phyloP scores from a whole-genome alignment of 768 basidiomycete genomes.

The Chalciporus chontae region DNA sequence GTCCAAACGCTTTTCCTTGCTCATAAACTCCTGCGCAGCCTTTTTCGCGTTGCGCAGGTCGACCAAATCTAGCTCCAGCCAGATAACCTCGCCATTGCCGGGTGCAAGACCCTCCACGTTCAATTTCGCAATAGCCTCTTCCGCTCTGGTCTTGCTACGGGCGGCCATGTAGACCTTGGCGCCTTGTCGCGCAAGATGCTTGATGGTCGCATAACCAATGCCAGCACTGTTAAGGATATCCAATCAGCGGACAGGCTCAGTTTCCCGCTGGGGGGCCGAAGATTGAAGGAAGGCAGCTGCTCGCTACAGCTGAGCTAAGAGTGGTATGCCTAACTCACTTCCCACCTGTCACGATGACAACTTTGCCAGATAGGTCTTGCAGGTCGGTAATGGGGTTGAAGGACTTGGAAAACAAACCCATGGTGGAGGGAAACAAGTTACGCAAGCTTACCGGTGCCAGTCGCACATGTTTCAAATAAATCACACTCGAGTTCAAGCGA shows the following conservation, averaged over 20 bases:
- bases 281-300: too few species aligned
- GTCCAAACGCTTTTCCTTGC: conserved; percentile 50
- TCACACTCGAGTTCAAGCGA: too few species aligned
- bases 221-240: conserved; percentile 34
- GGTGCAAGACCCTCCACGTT: conserved; percentile 40
- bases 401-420: conserved; percentile 23
- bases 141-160: conserved; percentile 44
- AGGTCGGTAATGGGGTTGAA: conserved; percentile 41
- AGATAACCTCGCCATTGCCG: conserved; percentile 45
- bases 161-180: conserved; percentile 61
- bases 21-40: conserved; percentile 47
- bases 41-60: conserved; percentile 46
- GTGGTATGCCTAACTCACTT: conserved; percentile 35
- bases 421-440: not conserved
- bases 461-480: too few species aligned
- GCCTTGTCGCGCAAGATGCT: conserved; percentile 48
- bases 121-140: conserved; percentile 45
- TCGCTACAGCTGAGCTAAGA: not conserved
- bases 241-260: not conserved
- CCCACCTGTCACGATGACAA: conserved; percentile 55
- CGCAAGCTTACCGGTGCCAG: too few species aligned
- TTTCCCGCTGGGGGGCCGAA: too few species aligned
- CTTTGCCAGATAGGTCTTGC: conserved; percentile 33
- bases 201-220: conserved; percentile 49
- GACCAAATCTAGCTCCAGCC: conserved; percentile 49